phyloP scores from a whole-genome alignment of 345 rosid species.

The Durio zibethinus region DNA sequence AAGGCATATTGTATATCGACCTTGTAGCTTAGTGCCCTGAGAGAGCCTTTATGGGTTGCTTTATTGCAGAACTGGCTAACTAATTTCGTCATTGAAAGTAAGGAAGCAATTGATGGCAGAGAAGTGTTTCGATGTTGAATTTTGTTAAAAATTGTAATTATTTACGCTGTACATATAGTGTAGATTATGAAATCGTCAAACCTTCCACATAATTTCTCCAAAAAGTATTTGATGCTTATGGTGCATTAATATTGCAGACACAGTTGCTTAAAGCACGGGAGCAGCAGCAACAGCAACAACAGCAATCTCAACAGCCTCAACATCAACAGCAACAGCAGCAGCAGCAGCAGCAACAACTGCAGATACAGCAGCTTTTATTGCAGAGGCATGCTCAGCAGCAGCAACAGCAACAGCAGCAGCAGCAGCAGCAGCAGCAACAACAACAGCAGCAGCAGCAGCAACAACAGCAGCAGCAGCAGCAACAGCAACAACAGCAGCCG shows the following conservation, averaged over 20 bases:
- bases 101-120: background rate
- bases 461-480: slow-evolving; percentile 42
- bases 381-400: slow-evolving; percentile 44
- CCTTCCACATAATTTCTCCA: background rate
- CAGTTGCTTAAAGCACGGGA: slow-evolving; percentile 71
- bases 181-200: background rate
- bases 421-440: slow-evolving; percentile 42
- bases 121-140: background rate
- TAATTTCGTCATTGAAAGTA: background rate
- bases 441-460: slow-evolving; percentile 47
- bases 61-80: background rate
- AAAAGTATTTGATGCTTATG: slow-evolving; percentile 6
- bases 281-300: slow-evolving; percentile 49
- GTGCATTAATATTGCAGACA: slow-evolving; percentile 38
- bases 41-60: background rate
- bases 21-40: background rate
- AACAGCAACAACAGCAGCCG: slow-evolving; percentile 51
- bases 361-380: slow-evolving; percentile 33
- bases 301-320: slow-evolving; percentile 43
- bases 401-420: slow-evolving; percentile 40
- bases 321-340: slow-evolving; percentile 39
- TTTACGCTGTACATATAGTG: background rate
- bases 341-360: slow-evolving; percentile 34
- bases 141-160: background rate
- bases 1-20: background rate